These are phyloP conservation scores for Blastomyces gilchristii DNA, from an alignment of 2,329 filamentous ascomycete genomes.

Conservation along the genomic window DNA sequence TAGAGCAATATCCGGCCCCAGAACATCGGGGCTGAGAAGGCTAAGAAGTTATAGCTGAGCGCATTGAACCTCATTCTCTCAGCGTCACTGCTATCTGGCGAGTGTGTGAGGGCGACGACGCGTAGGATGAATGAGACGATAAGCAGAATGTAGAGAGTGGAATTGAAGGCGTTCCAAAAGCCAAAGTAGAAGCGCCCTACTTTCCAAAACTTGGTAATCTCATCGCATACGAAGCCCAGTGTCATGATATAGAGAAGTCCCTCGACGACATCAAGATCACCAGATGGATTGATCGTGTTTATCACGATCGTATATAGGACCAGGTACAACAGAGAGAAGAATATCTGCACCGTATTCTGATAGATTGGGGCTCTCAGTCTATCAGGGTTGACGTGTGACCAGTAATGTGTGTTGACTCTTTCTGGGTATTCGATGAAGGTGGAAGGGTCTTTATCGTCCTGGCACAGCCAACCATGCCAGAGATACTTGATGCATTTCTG, in stretches of 20 bases:
- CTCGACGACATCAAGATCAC: conserved; percentile 76
- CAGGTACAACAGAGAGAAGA: conserved; percentile 74
- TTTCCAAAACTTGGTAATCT: conserved; percentile 83
- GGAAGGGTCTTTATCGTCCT: conserved; percentile 84
- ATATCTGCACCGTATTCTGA: conserved; percentile 80
- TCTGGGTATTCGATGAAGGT: conserved; percentile 80
- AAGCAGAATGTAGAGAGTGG: conserved; percentile 67
- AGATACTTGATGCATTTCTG: conserved; percentile 90
- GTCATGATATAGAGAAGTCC: conserved; percentile 84
- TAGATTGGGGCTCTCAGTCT: conserved; percentile 87
- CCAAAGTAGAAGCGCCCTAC: conserved; percentile 82
- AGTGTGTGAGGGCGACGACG: conserved; percentile 62
- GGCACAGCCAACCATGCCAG: conserved; percentile 94
- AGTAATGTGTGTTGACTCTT: conserved; percentile 67
- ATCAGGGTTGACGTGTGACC: conserved; percentile 80
- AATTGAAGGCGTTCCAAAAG: conserved; percentile 97
- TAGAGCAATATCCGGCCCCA: conserved; percentile 90
- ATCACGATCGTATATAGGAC: conserved; percentile 80
- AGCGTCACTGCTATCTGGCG: conserved; percentile 38
- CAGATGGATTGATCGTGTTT: conserved; percentile 80
- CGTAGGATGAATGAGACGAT: conserved; percentile 68
- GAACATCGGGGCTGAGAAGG: conserved; percentile 91
- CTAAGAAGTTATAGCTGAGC: conserved; percentile 86
- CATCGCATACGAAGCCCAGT: conserved; percentile 79
- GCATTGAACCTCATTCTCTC: conserved; percentile 57